These are phyloP conservation scores for Cryptosporidium andersoni DNA, from an alignment of 169 alveolate species.

Conservation along the genomic window DNA sequence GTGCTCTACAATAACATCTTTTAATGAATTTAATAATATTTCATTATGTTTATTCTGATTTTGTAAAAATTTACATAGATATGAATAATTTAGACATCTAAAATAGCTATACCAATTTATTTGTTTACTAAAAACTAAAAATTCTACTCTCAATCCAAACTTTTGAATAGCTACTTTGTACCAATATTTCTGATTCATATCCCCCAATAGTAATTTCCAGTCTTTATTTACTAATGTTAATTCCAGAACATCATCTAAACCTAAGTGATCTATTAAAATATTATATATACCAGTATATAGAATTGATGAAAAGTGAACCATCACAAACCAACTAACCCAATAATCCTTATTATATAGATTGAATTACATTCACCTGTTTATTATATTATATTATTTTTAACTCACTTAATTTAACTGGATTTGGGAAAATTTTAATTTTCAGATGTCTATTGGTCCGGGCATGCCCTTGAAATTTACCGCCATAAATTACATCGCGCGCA, in stretches of 20 bases:
- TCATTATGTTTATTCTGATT: constrained; percentile 27
- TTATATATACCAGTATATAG: constrained; percentile 38
- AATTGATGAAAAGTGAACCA: not conserved
- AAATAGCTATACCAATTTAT: constrained; percentile 36
- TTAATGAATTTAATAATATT: not conserved
- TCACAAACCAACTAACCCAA: not conserved
- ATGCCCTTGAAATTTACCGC: constrained; percentile 27
- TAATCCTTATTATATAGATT: not conserved
- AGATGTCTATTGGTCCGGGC: constrained; percentile 70
- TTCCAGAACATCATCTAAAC: constrained; percentile 38
- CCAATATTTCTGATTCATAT: constrained; percentile 37
- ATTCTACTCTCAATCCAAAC: constrained; percentile 45
- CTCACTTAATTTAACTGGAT: not conserved
- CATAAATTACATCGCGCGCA: constrained; percentile 4
- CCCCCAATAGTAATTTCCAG: constrained; percentile 28
- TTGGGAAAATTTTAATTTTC: constrained; percentile 68
- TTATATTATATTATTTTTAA: not conserved
- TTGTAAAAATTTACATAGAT: constrained; percentile 10
- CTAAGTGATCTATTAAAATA: constrained; percentile 23
- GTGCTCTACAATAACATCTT: constrained; percentile 1
- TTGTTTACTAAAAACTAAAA: not conserved
- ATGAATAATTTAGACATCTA: constrained; percentile 14
- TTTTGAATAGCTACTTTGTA: constrained; percentile 14
- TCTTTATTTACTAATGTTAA: constrained; percentile 21
- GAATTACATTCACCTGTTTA: not conserved